Base-by-base conservation (phyloP, 345 rosid genomes). In the Melaleuca quinquenervia region DNA sequence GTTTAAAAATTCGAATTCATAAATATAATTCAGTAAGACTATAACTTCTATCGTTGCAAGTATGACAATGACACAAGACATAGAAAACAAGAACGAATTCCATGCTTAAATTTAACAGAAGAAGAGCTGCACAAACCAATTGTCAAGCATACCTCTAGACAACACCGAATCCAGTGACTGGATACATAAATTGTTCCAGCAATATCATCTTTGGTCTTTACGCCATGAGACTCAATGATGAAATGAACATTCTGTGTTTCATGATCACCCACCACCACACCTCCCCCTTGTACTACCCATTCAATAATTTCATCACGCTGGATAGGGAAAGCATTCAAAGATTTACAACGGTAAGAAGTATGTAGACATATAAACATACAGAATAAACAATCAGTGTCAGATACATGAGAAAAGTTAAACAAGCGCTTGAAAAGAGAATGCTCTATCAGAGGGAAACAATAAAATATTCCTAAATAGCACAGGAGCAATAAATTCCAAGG, bases 251-350 rank as follows among this genome's bases (percentile, higher is more conserved):
- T 88, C 85, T 90, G 89, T 54, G 85, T 88, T 82, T 62, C 75
- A 48, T 70, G 83, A 89, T 90, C 92, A 86, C 88, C 80, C 55
- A 94, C 93, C 87, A 97, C 84, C 89, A 90, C 92, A 75, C 99
- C 99, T 85, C 95, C 96, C 85, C 98, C 98, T 96, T 94, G 94
- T 89, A 88, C 88, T 89, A 97, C 92, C 99, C 99, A 97, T 75
- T 94, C 87, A 88, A 94, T 89, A 82, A 97, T 91, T 88, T 97
- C 96, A 85, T 92, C 91, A 92, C 94, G 93, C 99, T 97, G 93
- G 86, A 83, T 86, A 75, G 83, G 56, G 82, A 75, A 32, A 56
- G 48, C 89, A 83, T 82, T 70, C 32, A 85, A n/a, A 7, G 20
- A 82, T n/a, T 82, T 50, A 52, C 26, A 83, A 82, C 49, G 32